Percentiles rank a stretch among this genome's conserved stretches.
phyloP scores from a whole-genome alignment of 768 basidiomycete species.

The Calocybe indica region DNA sequence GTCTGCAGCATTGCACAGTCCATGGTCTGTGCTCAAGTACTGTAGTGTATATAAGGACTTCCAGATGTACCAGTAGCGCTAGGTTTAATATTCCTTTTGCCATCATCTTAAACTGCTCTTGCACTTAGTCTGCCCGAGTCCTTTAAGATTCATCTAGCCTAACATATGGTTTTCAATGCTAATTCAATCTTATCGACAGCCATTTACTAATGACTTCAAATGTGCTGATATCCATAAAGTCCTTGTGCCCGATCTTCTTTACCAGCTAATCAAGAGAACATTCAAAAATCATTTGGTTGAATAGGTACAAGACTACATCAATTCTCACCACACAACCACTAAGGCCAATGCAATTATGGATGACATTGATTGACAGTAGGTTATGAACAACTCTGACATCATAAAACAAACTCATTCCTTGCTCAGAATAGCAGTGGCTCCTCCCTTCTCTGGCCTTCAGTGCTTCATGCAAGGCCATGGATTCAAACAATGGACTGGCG shows the following conservation, averaged over 20 bases:
- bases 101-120: no score
- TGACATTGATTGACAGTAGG: constrained; percentile 22
- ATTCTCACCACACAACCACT: constrained; percentile 6
- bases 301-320: constrained; percentile 23
- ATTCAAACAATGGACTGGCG: constrained; percentile 2
- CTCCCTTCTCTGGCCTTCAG: background rate
- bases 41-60: no score
- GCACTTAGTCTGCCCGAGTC: no score
- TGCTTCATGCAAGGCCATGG: background rate
- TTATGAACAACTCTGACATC: background rate
- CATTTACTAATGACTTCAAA: constrained; percentile 17
- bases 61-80: no score
- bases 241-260: constrained; percentile 19
- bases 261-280: constrained; percentile 24
- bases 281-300: constrained; percentile 29
- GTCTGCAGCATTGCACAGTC: no score
- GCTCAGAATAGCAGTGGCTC: background rate
- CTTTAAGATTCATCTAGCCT: no score
- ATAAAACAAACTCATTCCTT: background rate
- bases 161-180: no score
- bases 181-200: constrained; percentile 7
- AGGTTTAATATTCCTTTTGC: no score
- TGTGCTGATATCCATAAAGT: constrained; percentile 22
- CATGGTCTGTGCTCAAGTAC: no score
- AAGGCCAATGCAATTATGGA: constrained; percentile 14